phyloP scores from a whole-genome alignment of 257 asterid species.

The Nicotiana obtusifolia region DNA sequence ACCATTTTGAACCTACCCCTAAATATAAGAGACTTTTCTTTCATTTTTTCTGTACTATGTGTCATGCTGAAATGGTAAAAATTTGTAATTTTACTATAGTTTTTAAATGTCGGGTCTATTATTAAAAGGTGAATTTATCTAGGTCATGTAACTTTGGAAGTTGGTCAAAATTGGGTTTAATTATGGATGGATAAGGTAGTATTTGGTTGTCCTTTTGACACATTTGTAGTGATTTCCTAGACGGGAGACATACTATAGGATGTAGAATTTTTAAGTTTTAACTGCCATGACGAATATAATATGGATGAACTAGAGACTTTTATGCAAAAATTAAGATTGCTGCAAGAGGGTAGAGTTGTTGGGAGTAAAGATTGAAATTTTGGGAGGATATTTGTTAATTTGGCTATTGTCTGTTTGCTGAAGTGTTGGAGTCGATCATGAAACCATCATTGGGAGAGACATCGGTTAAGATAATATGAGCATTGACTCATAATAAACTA shows the following conservation, averaged over 20 bases:
- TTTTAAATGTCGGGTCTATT: not conserved
- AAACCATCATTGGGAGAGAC: not conserved
- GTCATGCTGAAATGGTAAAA: not conserved
- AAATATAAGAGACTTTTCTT: no score
- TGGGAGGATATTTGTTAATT: not conserved
- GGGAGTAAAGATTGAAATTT: not conserved
- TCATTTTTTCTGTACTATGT: not conserved
- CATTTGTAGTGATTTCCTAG: not conserved
- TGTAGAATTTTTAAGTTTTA: not conserved
- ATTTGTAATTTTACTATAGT: not conserved
- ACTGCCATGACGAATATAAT: not conserved
- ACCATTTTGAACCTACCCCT: no score
- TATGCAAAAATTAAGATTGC: not conserved
- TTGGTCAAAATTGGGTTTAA: not conserved
- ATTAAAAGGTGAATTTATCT: not conserved
- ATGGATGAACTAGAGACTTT: not conserved
- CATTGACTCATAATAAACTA: not conserved
- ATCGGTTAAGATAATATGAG: not conserved
- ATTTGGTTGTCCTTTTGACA: not conserved
- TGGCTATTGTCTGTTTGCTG: not conserved
- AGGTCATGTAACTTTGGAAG: not conserved
- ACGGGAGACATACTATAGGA: not conserved
- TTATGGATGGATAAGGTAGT: not conserved
- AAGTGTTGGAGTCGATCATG: not conserved
- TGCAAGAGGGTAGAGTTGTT: not conserved